Percentiles rank a stretch among this genome's conserved stretches.
Conservation (phyloP, 495 filamentous ascomycete species). For the Melanomma pulvis-pyrius region DNA sequence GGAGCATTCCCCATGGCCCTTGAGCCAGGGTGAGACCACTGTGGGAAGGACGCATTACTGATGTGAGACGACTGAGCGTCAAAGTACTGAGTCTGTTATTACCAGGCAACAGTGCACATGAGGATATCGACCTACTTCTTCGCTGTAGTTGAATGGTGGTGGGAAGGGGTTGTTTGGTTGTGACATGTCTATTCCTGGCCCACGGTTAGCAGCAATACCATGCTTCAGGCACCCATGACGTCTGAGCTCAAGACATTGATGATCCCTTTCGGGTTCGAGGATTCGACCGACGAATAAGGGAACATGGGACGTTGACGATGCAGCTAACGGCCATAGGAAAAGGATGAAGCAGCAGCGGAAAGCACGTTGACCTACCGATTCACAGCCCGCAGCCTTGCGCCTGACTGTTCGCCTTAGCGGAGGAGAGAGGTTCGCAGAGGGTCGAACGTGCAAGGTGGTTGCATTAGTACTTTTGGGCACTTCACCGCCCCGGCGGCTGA, state of each 20-base stretch:
- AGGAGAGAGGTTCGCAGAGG: slow-evolving; percentile 7
- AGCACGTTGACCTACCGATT: slow-evolving; percentile 19
- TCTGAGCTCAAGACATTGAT: slow-evolving; percentile 2
- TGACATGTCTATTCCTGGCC: slow-evolving; percentile 25
- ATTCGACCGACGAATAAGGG: neutral
- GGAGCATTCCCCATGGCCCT: slow-evolving; percentile 8
- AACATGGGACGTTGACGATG: neutral
- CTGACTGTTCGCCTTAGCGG: slow-evolving; percentile 28
- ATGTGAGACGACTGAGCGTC: slow-evolving; percentile 6
- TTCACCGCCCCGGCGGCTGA: slow-evolving; percentile 37
- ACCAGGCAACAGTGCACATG: neutral
- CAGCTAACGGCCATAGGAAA: neutral
- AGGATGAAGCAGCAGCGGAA: slow-evolving; percentile 2
- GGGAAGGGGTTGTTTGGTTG: slow-evolving; percentile 26
- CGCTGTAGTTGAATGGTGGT: slow-evolving; percentile 19
- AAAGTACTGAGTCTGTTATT: slow-evolving; percentile 31
- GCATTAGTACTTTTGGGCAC: slow-evolving; percentile 38
- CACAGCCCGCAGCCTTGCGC: slow-evolving; percentile 36
- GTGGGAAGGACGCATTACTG: slow-evolving; percentile 14
- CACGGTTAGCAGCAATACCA: slow-evolving; percentile 11
- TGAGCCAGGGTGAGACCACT: slow-evolving; percentile 19
- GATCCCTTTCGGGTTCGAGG: neutral
- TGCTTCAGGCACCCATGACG: slow-evolving; percentile 14
- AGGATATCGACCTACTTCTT: slow-evolving; percentile 12
- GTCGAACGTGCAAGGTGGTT: slow-evolving; percentile 19